Conservation (phyloP, 306 rosid species). For the Rosa lucieae region DNA sequence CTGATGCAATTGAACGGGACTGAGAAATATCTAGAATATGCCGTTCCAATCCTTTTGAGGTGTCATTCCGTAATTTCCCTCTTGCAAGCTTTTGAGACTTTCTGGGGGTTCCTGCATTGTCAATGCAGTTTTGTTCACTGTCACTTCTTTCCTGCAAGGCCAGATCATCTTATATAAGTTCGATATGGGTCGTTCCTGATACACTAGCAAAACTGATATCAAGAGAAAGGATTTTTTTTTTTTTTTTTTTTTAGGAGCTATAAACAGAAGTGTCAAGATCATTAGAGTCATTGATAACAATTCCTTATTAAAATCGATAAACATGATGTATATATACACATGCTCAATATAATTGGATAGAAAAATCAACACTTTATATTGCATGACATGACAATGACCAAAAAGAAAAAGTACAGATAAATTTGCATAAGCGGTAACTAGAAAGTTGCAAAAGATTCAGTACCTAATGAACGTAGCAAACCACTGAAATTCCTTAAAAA, state of each 20-base stretch:
- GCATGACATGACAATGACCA: constrained; percentile 4
- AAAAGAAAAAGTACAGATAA: background rate
- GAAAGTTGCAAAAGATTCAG: background rate
- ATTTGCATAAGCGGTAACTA: background rate
- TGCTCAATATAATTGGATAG: background rate
- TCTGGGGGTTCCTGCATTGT: constrained; percentile 48
- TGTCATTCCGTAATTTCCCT: constrained; percentile 45
- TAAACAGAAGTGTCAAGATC: background rate
- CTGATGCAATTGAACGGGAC: constrained; percentile 61
- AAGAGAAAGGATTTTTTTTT: background rate
- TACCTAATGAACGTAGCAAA: background rate
- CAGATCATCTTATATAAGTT: constrained; percentile 34
- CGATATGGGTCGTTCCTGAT: constrained; percentile 16
- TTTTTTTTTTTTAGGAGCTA: background rate
- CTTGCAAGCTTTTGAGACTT: constrained; percentile 60
- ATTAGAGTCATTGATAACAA: background rate
- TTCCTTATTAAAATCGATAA: background rate
- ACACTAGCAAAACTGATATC: constrained; percentile 3
- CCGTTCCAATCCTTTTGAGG: constrained; percentile 51
- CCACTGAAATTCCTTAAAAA: background rate
- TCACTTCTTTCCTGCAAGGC: constrained; percentile 84
- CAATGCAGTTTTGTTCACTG: constrained; percentile 74
- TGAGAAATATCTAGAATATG: constrained; percentile 60
- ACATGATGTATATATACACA: background rate
- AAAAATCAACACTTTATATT: background rate